Evolutionary conservation across 345 rosid species (phyloP).

Genomic region (Eucalyptus albens): DNA sequence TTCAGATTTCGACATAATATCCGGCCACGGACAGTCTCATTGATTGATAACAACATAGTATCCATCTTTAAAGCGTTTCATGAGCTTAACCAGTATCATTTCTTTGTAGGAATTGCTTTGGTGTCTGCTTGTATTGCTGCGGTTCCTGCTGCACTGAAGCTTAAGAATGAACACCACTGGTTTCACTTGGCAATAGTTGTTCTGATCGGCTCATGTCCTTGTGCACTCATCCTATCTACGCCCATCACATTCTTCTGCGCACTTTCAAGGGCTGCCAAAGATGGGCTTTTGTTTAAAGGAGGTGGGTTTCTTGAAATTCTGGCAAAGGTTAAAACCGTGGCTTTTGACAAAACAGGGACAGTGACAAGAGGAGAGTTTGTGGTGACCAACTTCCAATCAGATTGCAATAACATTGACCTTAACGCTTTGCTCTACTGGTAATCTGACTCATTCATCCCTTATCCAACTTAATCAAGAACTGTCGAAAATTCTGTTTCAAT

Average conservation of each 20-base stretch:
- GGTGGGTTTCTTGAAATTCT: constrained; percentile 61
- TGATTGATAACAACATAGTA: neutral
- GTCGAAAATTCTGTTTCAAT: neutral
- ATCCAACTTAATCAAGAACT: neutral
- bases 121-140: constrained; percentile 41
- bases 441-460: neutral
- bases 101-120: constrained; percentile 38
- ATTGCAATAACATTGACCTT: constrained; percentile 18
- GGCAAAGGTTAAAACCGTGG: constrained; percentile 53
- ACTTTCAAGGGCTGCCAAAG: constrained; percentile 64
- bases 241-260: constrained; percentile 83
- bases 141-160: constrained; percentile 36
- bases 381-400: constrained; percentile 43
- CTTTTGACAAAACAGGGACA: constrained; percentile 91
- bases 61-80: neutral
- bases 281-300: constrained; percentile 71
- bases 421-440: constrained; percentile 53
- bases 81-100: too few relatives aligned
- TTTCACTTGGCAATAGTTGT: constrained; percentile 70
- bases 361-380: constrained; percentile 76
- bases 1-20: neutral
- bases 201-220: constrained; percentile 81
- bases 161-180: constrained; percentile 37
- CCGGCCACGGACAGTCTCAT: neutral
- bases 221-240: constrained; percentile 79